Percentiles rank a stretch among this genome's conserved stretches.
Evolutionary conservation across 2,329 filamentous ascomycete genomes (phyloP).

Genomic region (Xylaria sp.): DNA sequence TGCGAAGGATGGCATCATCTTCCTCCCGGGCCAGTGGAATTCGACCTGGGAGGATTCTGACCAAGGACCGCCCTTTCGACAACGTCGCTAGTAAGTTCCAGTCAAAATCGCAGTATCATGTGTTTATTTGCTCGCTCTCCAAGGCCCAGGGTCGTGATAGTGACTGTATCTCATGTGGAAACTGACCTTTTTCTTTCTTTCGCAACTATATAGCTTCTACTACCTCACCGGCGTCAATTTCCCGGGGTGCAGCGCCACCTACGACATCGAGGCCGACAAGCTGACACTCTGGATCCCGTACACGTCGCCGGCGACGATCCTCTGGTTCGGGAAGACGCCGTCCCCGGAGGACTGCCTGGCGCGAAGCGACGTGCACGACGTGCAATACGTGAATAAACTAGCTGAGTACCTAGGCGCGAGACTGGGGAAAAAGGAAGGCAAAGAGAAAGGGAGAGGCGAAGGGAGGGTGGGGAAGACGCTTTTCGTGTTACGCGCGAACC

Average conservation of each 20-base stretch:
- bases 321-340: slow-evolving; percentile 69
- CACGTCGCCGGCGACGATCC: slow-evolving; percentile 63
- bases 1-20: slow-evolving; percentile 58
- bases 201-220: slow-evolving; percentile 67
- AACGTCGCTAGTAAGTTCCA: slow-evolving; percentile 60
- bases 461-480: slow-evolving; percentile 50
- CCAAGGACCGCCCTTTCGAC: slow-evolving; percentile 60
- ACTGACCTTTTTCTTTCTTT: too few relatives aligned
- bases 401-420: slow-evolving; percentile 55
- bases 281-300: slow-evolving; percentile 77
- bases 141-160: too few relatives aligned
- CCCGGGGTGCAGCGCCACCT: slow-evolving; percentile 60
- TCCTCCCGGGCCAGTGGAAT: slow-evolving; percentile 58
- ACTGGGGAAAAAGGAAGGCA: too few relatives aligned
- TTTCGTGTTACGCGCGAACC: slow-evolving; percentile 53
- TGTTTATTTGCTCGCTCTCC: too few relatives aligned
- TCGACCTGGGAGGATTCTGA: slow-evolving; percentile 64
- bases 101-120: too few relatives aligned
- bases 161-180: too few relatives aligned
- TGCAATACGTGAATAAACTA: slow-evolving; percentile 61
- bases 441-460: too few relatives aligned
- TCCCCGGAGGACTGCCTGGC: slow-evolving; percentile 64
- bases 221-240: slow-evolving; percentile 63
- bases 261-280: slow-evolving; percentile 62
- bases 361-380: slow-evolving; percentile 73